These are phyloP conservation scores for Dactylellina haptotyla DNA, from an alignment of 2,329 filamentous ascomycete genomes.

Conservation along the genomic window DNA sequence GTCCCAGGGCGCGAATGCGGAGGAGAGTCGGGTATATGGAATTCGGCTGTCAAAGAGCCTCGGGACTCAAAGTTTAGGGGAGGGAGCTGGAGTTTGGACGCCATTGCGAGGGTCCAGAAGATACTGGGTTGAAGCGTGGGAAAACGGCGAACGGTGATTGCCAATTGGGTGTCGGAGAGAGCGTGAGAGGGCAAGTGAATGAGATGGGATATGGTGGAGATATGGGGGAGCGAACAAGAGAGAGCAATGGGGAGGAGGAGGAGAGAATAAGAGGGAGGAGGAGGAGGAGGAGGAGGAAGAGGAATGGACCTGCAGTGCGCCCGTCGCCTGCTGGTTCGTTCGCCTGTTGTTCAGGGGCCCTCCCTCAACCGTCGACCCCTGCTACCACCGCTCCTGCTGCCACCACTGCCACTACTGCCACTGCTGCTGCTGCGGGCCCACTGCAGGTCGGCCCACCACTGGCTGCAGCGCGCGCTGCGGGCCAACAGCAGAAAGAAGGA, in stretches of 20 bases:
- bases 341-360: too few relatives aligned
- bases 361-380: too few relatives aligned
- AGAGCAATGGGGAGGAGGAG: background rate
- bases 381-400: too few relatives aligned
- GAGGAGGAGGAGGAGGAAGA: background rate
- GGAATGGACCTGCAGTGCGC: background rate
- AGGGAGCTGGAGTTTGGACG: slow-evolving; percentile 51
- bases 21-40: slow-evolving; percentile 52
- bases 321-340: background rate
- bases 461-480: too few relatives aligned
- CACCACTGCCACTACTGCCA: too few relatives aligned
- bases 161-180: too few relatives aligned
- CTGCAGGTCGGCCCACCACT: too few relatives aligned
- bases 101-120: slow-evolving; percentile 29
- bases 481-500: too few relatives aligned
- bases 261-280: background rate
- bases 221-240: background rate
- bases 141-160: too few relatives aligned
- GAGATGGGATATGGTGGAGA: background rate
- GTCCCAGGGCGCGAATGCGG: slow-evolving; percentile 45
- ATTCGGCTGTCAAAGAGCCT: slow-evolving; percentile 47
- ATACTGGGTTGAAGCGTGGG: background rate
- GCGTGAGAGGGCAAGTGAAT: too few relatives aligned
- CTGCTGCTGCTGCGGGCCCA: too few relatives aligned
- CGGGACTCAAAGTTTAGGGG: slow-evolving; percentile 49